Conservation (phyloP, 2,329 filamentous ascomycete species). For the Exophiala xenobiotica region DNA sequence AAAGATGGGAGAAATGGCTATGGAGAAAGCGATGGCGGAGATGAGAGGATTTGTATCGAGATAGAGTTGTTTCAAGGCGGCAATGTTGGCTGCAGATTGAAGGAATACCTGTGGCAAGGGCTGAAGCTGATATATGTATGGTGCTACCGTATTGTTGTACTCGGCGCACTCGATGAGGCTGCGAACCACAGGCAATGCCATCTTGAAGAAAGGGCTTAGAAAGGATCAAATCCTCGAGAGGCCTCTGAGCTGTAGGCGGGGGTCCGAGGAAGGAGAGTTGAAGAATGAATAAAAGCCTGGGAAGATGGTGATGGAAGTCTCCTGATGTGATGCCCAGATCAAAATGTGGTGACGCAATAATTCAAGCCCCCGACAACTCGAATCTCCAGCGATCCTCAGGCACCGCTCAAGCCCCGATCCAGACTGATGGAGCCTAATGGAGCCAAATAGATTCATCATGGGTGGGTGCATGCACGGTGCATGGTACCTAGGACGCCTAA, state of each 20-base stretch:
- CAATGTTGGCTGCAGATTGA: conserved; percentile 59
- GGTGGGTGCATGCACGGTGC: no score
- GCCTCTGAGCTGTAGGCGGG: no score
- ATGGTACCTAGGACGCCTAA: no score
- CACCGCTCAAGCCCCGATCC: no score
- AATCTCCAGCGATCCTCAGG: neutral
- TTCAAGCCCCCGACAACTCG: neutral
- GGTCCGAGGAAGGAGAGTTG: no score
- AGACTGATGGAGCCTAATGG: no score
- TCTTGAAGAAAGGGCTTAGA: conserved; percentile 33
- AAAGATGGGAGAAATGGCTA: conserved; percentile 70
- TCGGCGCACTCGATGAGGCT: conserved; percentile 73
- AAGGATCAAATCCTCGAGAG: neutral
- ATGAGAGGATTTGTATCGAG: conserved; percentile 82
- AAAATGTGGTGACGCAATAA: neutral
- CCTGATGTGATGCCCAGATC: no score
- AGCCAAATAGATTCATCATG: no score
- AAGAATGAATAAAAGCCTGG: no score
- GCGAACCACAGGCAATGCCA: conserved; percentile 72
- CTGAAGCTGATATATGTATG: conserved; percentile 69
- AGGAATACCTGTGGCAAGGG: conserved; percentile 66
- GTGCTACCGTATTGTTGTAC: conserved; percentile 70
- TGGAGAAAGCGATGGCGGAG: conserved; percentile 67
- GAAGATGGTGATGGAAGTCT: no score
- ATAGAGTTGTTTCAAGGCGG: conserved; percentile 70